Evolutionary conservation across 106 monocot species (phyloP), one percentile per base, ranked within the genome.

Genomic region (Ottelia alismoides): DNA sequence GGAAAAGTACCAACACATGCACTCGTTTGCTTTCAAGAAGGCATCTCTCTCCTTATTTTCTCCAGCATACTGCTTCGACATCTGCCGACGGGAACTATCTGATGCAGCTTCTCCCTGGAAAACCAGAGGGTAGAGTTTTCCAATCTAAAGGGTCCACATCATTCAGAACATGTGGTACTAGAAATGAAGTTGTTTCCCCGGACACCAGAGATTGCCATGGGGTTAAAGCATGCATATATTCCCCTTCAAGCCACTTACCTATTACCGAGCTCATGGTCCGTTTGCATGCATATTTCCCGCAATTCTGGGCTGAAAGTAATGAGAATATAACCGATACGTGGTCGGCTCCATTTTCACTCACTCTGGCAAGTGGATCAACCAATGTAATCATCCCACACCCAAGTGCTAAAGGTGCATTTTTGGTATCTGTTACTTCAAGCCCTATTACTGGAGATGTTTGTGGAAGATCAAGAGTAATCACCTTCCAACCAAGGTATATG

Each of bases 401-500:
- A 58, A 57, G 23, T 61, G 43, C 57, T 21, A 26, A 65, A 60
- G 75, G 82, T 60, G 88, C 96, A 58, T 82, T 85, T 65, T 65
- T 98, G 58, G 20, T 98, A 61, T 78, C 89, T 67, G 74, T 72
- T 20, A 74, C 76, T 25, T 85, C 85, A 58, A 58, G 67, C 51
- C 65, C 82, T 53, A 65, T 79, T 63, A 27, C 60, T 66, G 78
- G 65, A 57, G 84, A 84, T 30, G 64, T 89, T 45, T 65, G 74
- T 58, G 76, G 76, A 25, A 79, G 68, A 52, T 76, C 96, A 30
- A 74, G 69, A 56, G 79, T 76, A 60, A 65, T 98, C 55, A 70
- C 70, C 51, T 85, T 98, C 56, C 89, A 89, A 60, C 96, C 96
- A 24, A 98, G 96, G 96, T 98, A 74, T 43, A n/a, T n/a, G n/a